Evolutionary conservation across 768 basidiomycete genomes (phyloP).

Genomic region (Macrocybe gigantea): DNA sequence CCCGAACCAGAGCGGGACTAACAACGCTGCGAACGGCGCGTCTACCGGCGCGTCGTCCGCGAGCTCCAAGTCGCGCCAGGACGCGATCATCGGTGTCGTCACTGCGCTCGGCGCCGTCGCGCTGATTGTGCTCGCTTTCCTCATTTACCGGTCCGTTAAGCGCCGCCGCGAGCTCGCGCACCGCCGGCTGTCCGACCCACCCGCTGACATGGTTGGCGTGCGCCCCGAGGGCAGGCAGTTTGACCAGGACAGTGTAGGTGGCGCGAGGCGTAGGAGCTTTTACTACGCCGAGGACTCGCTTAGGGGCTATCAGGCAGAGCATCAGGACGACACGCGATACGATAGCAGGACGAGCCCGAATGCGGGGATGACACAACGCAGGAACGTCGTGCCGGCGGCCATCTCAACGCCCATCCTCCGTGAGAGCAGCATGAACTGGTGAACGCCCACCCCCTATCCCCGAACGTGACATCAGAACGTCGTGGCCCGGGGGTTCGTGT

Average conservation of each 20-base stretch:
- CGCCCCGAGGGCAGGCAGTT: constrained; percentile 67
- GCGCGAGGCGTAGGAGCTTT: constrained; percentile 69
- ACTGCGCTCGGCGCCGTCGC: constrained; percentile 77
- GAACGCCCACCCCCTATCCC: constrained; percentile 5
- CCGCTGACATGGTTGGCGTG: constrained; percentile 27
- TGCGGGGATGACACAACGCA: constrained; percentile 45
- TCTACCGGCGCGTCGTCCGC: constrained; percentile 20
- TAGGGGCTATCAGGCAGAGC: constrained; percentile 45
- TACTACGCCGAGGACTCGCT: constrained; percentile 86
- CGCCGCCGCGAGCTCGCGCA: constrained; percentile 66
- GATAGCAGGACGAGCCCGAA: constrained; percentile 24
- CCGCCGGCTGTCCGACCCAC: constrained; percentile 60
- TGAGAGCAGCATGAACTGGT: constrained; percentile 88
- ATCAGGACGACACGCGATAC: constrained; percentile 28
- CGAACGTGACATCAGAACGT: no score
- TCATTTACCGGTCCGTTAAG: constrained; percentile 65
- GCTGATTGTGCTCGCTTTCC: constrained; percentile 63
- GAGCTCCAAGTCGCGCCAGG: constrained; percentile 49
- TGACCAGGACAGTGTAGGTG: constrained; percentile 72
- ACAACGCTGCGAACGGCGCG: constrained; percentile 14
- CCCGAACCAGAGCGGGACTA: constrained; percentile 19
- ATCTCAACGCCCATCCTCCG: constrained; percentile 75
- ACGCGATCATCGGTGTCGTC: constrained; percentile 91
- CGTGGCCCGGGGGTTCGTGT: neutral
- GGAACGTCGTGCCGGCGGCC: constrained; percentile 49